Base-by-base conservation (phyloP, 495 filamentous ascomycete species). In the Pseudotulostoma volvatum region DNA sequence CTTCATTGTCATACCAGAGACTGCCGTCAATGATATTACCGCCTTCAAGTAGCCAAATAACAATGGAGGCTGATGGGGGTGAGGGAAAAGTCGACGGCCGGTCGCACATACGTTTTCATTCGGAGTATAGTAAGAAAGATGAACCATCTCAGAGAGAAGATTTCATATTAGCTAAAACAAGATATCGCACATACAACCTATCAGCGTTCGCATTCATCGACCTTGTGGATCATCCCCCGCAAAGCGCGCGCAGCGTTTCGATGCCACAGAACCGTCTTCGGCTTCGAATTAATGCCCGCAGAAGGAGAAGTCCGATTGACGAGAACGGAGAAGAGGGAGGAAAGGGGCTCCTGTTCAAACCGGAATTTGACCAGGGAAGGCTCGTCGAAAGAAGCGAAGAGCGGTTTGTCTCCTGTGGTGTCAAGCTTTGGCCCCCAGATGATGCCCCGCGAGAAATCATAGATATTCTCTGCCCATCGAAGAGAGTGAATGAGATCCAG, bases 151-250 rank as follows among this genome's bases (percentile, higher is more conserved):
- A 50, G 9, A 52, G 62, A 9, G 57, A 64, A 7, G 63, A 65
- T 23, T 72, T 70, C 40, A 72, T 74, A 14, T 51, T 74, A 13
- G 66, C 63, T 34, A 73, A 73, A 40, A 76, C 70, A 4, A 69
- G 71, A 25, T 56, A 78, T 33, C 70, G 72, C 19, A 61, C 61
- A 15, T 84, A 83, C 43, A 59, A 79, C 39, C 55, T 66, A 9
- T 60, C 59, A 17, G 67, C 67, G 21, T 64, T 65, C n/a, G 67
- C 74, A 2, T 82, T 73, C 44, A 34, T 83, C 7, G 79, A 84
- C 43, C 55, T 84, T 2, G 72, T 84, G 20, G 70, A 79, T 42
- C 71, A 77, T 42, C 66, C 68, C 3, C 40, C 44, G 5, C 48
- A 54, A 2, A 33, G 46, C 1, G 44, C 48, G 7, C 43, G 54